Base-by-base conservation (phyloP, 1,139 yeast species). In the Scheffersomyces lignicola region DNA sequence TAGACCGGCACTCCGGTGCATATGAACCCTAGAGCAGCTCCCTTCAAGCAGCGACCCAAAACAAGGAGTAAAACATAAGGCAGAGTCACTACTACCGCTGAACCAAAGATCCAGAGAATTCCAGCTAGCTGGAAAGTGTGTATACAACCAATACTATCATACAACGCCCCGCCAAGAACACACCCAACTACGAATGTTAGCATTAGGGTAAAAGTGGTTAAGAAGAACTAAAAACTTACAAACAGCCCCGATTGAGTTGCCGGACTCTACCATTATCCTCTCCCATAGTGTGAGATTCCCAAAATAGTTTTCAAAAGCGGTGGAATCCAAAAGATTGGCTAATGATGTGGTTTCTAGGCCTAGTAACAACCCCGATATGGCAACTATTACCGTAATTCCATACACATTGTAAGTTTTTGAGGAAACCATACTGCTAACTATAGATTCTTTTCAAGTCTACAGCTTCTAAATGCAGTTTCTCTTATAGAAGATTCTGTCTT, bases 211-310 rank as follows among this genome's bases (percentile, higher is more conserved):
- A 11, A 4, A 11, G 13, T 25, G 11, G 11, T 10, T 24, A 30
- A 27, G 6, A 24, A 24, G 26, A 25, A 10, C 7, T 8, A 13
- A 31, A 12, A 43, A 56, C 45, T 27, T 53, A 59, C 64, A 44
- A 15, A 58, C 51, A 11, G 67, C 65, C 1, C 73, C 72, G 11
- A 64, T 48, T 3, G 64, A 47, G 35, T 48, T 58, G 33, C 62
- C 51, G 18, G 66, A 50, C 25, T 50, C 52, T 10, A 65, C 36
- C 36, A 65, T 35, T 11, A 55, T 52, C 8, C 48, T 54, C 34
- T 64, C 69, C 41, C 59, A 41, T 9, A 42, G 45, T 6, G 51
- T 35, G 7, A 55, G 42, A 2, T 32, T 38, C 10, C 58, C 60
- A 41, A 49, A 65, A 37, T 47, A 58, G 3, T 40, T 44, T 24